Conservation (phyloP, 2,329 filamentous ascomycete species). For the Aspergillus ibericus region DNA sequence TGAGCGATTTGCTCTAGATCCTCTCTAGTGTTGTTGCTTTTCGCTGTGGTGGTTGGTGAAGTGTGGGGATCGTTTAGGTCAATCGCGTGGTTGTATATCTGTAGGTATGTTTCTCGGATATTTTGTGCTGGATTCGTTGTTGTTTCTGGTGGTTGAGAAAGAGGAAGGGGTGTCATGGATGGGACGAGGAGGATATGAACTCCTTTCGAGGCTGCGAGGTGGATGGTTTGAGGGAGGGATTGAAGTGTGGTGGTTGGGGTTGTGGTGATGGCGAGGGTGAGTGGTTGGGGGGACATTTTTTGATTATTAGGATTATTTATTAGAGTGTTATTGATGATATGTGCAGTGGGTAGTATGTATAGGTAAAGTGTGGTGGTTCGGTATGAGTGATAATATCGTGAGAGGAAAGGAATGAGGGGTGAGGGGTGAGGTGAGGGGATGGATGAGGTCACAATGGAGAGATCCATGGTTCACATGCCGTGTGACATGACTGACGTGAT, state of each 20-base stretch:
- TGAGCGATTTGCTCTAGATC: no score
- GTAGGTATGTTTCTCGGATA: slow-evolving; percentile 78
- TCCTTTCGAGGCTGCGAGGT: slow-evolving; percentile 59
- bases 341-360: background rate
- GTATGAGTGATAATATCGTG: no score
- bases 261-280: slow-evolving; percentile 46
- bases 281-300: slow-evolving; percentile 37
- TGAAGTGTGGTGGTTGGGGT: slow-evolving; percentile 60
- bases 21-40: no score
- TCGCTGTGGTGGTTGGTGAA: slow-evolving; percentile 37
- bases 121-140: slow-evolving; percentile 27
- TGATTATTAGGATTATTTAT: background rate
- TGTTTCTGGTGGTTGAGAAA: background rate
- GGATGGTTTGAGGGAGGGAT: slow-evolving; percentile 64
- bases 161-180: slow-evolving; percentile 72
- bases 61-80: slow-evolving; percentile 77
- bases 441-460: background rate
- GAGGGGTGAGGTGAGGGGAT: no score
- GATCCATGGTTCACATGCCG: background rate
- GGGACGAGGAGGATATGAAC: slow-evolving; percentile 80
- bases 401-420: background rate
- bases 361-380: no score
- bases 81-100: slow-evolving; percentile 75
- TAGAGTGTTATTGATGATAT: no score
- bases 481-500: background rate